Percentiles rank a stretch among this genome's conserved stretches.
phyloP scores from a whole-genome alignment of 768 basidiomycete species.

The Leucosporidium yakuticum region DNA sequence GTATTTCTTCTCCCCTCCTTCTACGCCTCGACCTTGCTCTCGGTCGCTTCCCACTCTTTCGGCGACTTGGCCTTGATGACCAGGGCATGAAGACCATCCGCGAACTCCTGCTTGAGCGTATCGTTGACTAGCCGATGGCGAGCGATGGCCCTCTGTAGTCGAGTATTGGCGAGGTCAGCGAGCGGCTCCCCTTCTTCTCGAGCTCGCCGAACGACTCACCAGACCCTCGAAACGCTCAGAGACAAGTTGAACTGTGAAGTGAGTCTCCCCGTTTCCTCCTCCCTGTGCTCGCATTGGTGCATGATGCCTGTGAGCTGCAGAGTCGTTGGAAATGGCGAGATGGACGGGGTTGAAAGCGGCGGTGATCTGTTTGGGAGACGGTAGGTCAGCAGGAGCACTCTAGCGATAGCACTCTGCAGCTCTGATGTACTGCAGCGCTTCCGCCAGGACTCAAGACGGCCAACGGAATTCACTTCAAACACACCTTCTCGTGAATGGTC shows the following conservation, averaged over 20 bases:
- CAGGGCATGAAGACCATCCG: slow-evolving; percentile 47
- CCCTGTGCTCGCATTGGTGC: slow-evolving; percentile 46
- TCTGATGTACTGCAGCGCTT: too few relatives aligned
- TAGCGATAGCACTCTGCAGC: too few relatives aligned
- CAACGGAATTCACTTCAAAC: too few relatives aligned
- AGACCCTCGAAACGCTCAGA: slow-evolving; percentile 37
- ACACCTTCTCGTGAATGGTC: too few relatives aligned
- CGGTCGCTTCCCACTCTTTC: slow-evolving; percentile 39
- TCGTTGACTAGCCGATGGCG: slow-evolving; percentile 48
- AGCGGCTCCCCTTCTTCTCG: neutral
- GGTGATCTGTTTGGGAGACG: slow-evolving; percentile 39
- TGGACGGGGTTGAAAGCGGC: slow-evolving; percentile 42
- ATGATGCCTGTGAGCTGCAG: slow-evolving; percentile 41
- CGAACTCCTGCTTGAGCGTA: slow-evolving; percentile 46
- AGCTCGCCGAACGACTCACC: slow-evolving; percentile 16
- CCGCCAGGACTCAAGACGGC: too few relatives aligned
- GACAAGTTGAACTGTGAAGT: slow-evolving; percentile 40
- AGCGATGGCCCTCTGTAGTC: slow-evolving; percentile 41
- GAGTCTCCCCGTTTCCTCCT: slow-evolving; percentile 47
- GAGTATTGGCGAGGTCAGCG: neutral
- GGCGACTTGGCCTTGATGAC: slow-evolving; percentile 45
- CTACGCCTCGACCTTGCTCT: neutral
- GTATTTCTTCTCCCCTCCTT: neutral
- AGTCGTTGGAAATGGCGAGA: slow-evolving; percentile 46
- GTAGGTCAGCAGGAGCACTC: neutral